Evolutionary conservation across 257 asterid genomes (phyloP), one percentile per base, ranked within the genome.

Genomic region (Gynochthodes officinalis): DNA sequence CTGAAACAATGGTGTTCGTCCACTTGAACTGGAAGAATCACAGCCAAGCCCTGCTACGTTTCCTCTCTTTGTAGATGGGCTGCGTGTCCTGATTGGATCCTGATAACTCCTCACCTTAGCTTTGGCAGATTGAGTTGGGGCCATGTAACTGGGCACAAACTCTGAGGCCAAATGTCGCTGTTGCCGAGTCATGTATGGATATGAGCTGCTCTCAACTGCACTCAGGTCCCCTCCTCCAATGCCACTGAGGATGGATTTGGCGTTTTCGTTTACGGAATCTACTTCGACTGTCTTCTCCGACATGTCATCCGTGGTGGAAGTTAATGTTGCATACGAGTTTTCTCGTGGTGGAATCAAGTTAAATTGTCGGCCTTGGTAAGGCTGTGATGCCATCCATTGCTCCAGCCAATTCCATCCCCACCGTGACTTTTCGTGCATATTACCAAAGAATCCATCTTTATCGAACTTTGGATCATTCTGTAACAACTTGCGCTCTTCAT

Each of bases 321-420:
- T 64, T 10, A 71, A 30, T 27, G 87, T 78, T 61, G 72, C 72
- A 13, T 72, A 71, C 49, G 89, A 82, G 71, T 40, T 52, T 25
- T 87, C 95, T 49, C 84, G 84, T 6, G 67, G 49, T 5, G 68
- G 18, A 3, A 48, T 3, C 12, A 42, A 40, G 27, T 39, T 64
- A 48, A 28, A 50, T 40, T 77, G 82, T 15, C 84, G 84, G 52
- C 72, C 71, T 25, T 89, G 89, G 81, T 84, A 63, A 18, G 90
- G 87, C 32, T 90, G 98, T 0, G 92, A 81, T 27, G 90, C 91
- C 96, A 89, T 94, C 98, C 98, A 91, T 10, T 82, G 87, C 73
- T 93, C 98, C 15, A 91, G 82, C 97, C 96, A 89, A 58, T 90
- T 89, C 97, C 97, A 87, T 7, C 93, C 94, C 93, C 92, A 86